phyloP scores from a whole-genome alignment of 495 filamentous ascomycete species.

The Sordaria brevicollis region DNA sequence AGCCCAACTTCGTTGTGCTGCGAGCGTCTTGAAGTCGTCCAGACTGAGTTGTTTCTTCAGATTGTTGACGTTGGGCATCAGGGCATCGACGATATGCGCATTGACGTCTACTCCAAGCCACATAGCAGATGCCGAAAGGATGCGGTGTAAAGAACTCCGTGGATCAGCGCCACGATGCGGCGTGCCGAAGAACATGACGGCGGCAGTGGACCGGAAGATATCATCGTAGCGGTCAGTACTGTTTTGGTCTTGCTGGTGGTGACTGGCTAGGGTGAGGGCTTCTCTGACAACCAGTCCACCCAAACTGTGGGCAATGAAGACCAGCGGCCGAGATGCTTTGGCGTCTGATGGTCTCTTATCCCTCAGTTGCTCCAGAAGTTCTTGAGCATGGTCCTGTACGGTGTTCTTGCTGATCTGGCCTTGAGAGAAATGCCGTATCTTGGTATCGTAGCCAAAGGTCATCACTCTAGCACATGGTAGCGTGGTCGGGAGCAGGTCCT shows the following conservation, averaged over 20 bases:
- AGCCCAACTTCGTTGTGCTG: neutral
- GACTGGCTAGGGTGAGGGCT: neutral
- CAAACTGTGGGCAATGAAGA: neutral
- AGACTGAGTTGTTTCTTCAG: neutral
- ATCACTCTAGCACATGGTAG: neutral
- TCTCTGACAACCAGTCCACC: neutral
- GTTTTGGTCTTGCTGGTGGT: neutral
- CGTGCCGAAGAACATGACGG: slow-evolving; percentile 5
- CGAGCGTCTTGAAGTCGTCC: neutral
- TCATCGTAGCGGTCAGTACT: neutral
- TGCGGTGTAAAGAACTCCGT: neutral
- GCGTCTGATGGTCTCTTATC: neutral
- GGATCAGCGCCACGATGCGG: neutral
- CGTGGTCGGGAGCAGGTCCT: neutral
- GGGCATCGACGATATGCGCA: neutral
- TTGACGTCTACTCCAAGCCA: neutral
- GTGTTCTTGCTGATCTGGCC: neutral
- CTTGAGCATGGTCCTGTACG: neutral
- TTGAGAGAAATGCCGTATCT: neutral
- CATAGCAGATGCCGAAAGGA: neutral
- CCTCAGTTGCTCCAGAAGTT: neutral
- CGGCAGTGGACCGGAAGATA: slow-evolving; percentile 1
- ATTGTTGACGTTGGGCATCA: neutral
- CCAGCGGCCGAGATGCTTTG: neutral
- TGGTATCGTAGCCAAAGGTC: neutral